Conservation (phyloP, 202 grass and related monocot species). For the Digitaria exilis region DNA sequence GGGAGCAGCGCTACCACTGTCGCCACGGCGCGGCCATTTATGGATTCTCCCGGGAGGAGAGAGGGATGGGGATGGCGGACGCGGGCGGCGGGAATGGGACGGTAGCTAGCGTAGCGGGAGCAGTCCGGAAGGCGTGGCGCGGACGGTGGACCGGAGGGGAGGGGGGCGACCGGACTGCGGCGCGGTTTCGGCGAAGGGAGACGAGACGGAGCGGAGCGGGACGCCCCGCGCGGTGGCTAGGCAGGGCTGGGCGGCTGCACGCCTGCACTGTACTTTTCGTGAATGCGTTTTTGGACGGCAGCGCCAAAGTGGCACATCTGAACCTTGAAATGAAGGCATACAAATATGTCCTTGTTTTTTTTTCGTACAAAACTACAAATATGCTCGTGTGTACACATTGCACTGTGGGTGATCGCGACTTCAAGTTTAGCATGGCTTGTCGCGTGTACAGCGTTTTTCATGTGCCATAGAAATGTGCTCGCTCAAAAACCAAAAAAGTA, state of each 20-base stretch:
- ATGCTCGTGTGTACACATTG: no score
- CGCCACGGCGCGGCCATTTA: constrained; percentile 20
- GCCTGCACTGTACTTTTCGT: neutral
- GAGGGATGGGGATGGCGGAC: neutral
- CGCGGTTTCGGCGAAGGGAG: neutral
- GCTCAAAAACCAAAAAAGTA: no score
- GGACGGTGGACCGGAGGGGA: neutral
- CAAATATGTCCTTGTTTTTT: no score
- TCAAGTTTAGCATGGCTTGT: neutral
- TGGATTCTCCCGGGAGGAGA: neutral
- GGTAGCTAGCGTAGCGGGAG: neutral
- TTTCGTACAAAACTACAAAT: no score
- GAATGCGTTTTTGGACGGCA: constrained; percentile 1
- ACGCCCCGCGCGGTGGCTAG: neutral
- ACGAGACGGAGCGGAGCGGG: neutral
- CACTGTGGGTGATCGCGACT: neutral
- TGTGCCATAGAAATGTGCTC: neutral
- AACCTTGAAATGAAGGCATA: neutral
- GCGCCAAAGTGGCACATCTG: neutral
- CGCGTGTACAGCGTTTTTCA: neutral
- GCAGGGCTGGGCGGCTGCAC: neutral
- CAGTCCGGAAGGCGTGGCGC: neutral
- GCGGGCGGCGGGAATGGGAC: neutral
- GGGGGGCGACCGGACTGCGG: neutral
- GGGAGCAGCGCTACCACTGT: neutral